Evolutionary conservation across 23 red algal species (phyloP).

Genomic region (Cyanidioschyzon merolae): DNA sequence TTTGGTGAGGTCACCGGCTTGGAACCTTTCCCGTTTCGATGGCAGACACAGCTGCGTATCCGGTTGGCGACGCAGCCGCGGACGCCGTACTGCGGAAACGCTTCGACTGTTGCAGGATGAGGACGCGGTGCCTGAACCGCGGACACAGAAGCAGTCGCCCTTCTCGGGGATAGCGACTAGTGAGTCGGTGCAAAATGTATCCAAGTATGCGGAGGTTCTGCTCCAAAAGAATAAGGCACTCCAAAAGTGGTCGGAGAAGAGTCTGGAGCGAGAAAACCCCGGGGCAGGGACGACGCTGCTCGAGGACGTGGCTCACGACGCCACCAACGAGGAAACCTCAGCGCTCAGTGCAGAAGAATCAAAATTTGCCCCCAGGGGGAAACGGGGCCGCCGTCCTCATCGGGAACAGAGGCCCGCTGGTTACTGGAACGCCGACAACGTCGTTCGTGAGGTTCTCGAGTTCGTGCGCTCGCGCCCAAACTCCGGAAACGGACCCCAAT

Average conservation of each 20-base stretch:
- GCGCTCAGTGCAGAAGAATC: not conserved
- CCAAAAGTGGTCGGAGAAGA: not conserved
- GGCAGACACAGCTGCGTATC: no score
- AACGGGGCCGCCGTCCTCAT: not conserved
- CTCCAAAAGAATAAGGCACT: not conserved
- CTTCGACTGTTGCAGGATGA: not conserved
- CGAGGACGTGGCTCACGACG: not conserved
- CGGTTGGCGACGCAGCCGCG: no score
- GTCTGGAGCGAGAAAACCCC: not conserved
- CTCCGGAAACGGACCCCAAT: not conserved
- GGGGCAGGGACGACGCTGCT: not conserved
- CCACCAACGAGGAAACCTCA: not conserved
- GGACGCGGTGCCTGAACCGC: not conserved
- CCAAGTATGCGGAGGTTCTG: not conserved
- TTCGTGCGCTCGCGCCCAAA: not conserved
- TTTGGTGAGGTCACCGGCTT: no score
- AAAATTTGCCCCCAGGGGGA: not conserved
- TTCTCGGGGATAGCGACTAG: not conserved
- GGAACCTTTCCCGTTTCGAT: no score
- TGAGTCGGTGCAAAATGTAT: not conserved
- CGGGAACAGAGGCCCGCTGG: not conserved
- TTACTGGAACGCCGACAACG: not conserved
- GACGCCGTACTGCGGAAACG: no score
- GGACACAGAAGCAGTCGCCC: not conserved
- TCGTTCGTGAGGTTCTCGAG: slow-evolving; percentile 13